Conservation (phyloP, 352 stramenopile species). For the Phytophthora ramorum region DNA sequence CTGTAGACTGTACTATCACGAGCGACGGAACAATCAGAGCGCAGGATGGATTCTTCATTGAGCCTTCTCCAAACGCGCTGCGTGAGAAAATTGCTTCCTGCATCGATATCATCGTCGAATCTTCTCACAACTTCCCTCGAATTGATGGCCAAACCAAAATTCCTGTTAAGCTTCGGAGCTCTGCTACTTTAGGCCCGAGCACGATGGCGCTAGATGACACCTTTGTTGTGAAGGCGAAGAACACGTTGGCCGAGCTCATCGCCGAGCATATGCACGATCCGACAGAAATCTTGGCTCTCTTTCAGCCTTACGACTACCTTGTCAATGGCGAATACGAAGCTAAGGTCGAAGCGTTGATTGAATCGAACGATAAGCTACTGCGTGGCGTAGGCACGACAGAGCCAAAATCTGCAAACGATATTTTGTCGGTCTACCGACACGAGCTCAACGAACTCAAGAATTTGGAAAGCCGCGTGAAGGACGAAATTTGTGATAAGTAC, state of each 20-base stretch:
- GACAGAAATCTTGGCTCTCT: conserved; percentile 68
- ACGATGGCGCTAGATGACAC: conserved; percentile 82
- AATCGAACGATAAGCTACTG: conserved; percentile 33
- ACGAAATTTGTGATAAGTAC: conserved; percentile 84
- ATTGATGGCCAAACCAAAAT: conserved; percentile 87
- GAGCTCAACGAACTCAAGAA: conserved; percentile 66
- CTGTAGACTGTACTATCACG: conserved; percentile 54
- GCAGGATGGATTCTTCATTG: conserved; percentile 64
- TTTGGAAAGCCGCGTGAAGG: conserved; percentile 54
- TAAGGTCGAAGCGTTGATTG: conserved; percentile 62
- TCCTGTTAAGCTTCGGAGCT: conserved; percentile 63
- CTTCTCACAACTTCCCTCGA: conserved; percentile 88
- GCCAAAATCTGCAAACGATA: conserved; percentile 43
- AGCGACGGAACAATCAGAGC: conserved; percentile 23
- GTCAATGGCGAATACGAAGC: conserved; percentile 83
- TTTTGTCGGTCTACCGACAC: conserved; percentile 50
- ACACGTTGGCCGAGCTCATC: conserved; percentile 57
- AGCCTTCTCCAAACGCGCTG: conserved; percentile 57
- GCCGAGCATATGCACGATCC: conserved; percentile 75
- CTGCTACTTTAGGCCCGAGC: conserved; percentile 79
- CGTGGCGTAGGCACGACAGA: conserved; percentile 16
- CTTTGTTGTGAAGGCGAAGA: conserved; percentile 81
- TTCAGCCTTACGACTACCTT: conserved; percentile 78
- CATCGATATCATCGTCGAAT: conserved; percentile 77
- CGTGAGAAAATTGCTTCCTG: conserved; percentile 74